Base-by-base conservation (phyloP, 768 basidiomycete genomes). In the Candolleomyces eurysporus region DNA sequence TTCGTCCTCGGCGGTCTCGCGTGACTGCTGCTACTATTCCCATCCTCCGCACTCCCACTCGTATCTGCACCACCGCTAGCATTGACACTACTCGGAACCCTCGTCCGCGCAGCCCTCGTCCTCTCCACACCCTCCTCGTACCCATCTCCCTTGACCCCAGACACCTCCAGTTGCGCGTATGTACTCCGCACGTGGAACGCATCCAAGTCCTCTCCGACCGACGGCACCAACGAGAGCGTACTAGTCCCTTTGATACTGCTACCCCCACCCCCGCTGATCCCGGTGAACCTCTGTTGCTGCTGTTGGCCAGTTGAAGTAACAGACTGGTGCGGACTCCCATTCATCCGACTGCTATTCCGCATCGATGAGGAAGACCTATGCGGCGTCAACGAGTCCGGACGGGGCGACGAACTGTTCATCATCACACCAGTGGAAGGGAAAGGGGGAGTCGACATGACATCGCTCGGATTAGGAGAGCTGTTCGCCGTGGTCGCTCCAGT, bases 131-230 rank as follows among this genome's bases (percentile, higher is more conserved):
- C 96, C 65, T 96, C 94, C 67, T 94, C 91, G 73, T 88, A 93
- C 0, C 96, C 96, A 70, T 98, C 96, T 3, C 96, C 95, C 69
- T 86, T 90, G 42, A 98, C 96, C n/a, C 96, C 96, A 48, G 83
- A 83, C 10, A 83, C 76, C 53, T 98, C 94, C n/a, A 98, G 81
- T 64, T 91, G 84, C 0, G 95, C 96, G 70, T 98, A 96, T 0
- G 92, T 93, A 62, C 82, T 88, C 45, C 93, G 84, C 7, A 96
- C 90, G 72, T 92, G 88, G 66, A 91, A 91, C 7, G 89, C 83
- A 70, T 94, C 92, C 59, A 85, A 69, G 66, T 94, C 92, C 72
- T 94, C 92, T 30, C 89, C 89, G 17, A 90, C 78, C 5, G 90
- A 91, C 13, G 60, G 60, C 45, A 55, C 54, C 2, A 61, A 39